Evolutionary conservation across 2,329 filamentous ascomycete genomes (phyloP).

Genomic region (Colletotrichum abscissum): DNA sequence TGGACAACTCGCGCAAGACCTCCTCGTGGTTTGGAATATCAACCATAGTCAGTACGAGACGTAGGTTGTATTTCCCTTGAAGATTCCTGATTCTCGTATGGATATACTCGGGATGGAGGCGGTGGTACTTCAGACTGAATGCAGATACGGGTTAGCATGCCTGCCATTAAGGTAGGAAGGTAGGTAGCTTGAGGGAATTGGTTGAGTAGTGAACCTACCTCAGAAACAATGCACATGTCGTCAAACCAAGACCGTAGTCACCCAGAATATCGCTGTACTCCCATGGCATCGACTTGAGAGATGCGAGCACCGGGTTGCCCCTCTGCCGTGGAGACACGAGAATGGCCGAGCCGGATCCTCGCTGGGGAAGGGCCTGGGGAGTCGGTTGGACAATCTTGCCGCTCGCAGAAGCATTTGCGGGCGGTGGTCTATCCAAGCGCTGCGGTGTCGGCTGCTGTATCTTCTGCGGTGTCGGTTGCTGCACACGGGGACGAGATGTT

Average conservation of each 20-base stretch:
- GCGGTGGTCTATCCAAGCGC: slow-evolving; percentile 62
- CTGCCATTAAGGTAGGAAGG: neutral
- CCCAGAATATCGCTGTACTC: slow-evolving; percentile 97
- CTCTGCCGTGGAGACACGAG: slow-evolving; percentile 93
- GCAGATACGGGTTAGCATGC: neutral
- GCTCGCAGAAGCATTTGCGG: slow-evolving; percentile 48
- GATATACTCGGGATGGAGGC: slow-evolving; percentile 96
- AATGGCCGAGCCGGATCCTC: slow-evolving; percentile 77
- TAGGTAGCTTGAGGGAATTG: too few relatives aligned
- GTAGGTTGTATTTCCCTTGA: slow-evolving; percentile 86
- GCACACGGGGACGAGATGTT: slow-evolving; percentile 43
- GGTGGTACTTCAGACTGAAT: slow-evolving; percentile 88
- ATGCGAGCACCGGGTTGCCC: slow-evolving; percentile 90
- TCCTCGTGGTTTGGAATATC: slow-evolving; percentile 97
- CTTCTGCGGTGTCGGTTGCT: slow-evolving; percentile 50
- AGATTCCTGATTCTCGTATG: slow-evolving; percentile 91
- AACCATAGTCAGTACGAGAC: slow-evolving; percentile 89
- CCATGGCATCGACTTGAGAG: slow-evolving; percentile 87
- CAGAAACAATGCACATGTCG: slow-evolving; percentile 91
- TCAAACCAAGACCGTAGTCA: slow-evolving; percentile 88
- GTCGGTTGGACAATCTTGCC: slow-evolving; percentile 84
- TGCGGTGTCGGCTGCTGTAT: slow-evolving; percentile 64
- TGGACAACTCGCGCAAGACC: slow-evolving; percentile 86
- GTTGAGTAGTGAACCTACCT: slow-evolving; percentile 53
- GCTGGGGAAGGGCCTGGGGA: slow-evolving; percentile 82